A percentile compares a stretch with the other conserved stretches of the same genome.
phyloP scores from a whole-genome alignment of 352 stramenopile species.

The Phytophthora melonis region DNA sequence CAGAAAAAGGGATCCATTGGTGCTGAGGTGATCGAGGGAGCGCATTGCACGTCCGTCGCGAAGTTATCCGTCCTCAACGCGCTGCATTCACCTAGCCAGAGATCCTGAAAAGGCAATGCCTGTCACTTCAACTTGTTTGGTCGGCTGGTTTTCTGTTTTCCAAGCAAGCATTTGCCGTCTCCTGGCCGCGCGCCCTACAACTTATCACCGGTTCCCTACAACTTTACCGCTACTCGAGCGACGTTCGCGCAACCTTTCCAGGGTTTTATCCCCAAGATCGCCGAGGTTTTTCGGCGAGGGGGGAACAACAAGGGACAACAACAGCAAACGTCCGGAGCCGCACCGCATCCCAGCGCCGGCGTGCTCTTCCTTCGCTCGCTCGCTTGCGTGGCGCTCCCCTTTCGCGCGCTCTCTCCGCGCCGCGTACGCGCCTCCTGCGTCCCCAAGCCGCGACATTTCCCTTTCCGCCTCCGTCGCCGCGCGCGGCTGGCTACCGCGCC shows the following conservation, averaged over 20 bases:
- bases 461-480: background rate
- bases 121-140: too few relatives aligned
- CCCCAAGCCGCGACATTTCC: background rate
- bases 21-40: background rate
- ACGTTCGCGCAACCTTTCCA: background rate
- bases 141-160: background rate
- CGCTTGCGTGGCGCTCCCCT: background rate
- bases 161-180: background rate
- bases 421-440: background rate
- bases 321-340: conserved; percentile 3
- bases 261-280: background rate
- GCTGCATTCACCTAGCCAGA: too few relatives aligned
- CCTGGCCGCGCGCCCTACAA: background rate
- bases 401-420: background rate
- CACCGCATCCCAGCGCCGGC: conserved; percentile 5
- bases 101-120: too few relatives aligned
- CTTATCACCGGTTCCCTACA: background rate
- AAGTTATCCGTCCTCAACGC: too few relatives aligned
- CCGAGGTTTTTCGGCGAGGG: conserved; percentile 24
- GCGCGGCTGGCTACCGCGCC: background rate
- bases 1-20: background rate
- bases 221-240: background rate
- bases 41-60: too few relatives aligned
- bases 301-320: conserved; percentile 29
- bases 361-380: background rate